These are phyloP conservation scores for Bruguiera hainesii DNA, from an alignment of 441 rosid genomes.

Conservation along the genomic window DNA sequence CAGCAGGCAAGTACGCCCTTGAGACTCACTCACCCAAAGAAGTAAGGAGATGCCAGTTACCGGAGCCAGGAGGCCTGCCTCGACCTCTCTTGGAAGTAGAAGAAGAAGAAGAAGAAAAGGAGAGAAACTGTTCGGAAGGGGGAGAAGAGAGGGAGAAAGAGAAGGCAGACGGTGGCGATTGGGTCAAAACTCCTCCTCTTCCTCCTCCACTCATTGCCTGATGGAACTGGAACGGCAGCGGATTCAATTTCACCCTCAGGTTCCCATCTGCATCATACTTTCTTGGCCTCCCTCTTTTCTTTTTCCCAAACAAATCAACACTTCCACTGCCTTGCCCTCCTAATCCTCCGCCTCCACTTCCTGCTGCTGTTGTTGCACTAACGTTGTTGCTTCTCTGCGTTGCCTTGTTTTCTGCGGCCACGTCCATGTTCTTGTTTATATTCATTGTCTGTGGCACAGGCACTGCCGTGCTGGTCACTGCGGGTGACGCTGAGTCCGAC, in stretches of 20 bases:
- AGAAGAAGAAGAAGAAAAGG: neutral
- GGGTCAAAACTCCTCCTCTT: neutral
- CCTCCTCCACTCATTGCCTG: neutral
- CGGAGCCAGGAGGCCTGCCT: constrained; percentile 41
- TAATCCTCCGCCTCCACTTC: neutral
- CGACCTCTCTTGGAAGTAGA: constrained; percentile 28
- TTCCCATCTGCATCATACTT: constrained; percentile 48
- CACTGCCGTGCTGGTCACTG: constrained; percentile 21
- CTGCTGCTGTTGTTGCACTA: constrained; percentile 3
- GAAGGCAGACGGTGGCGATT: constrained; percentile 31
- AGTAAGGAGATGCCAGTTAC: constrained; percentile 52
- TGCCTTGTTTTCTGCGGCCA: constrained; percentile 2
- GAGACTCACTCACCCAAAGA: constrained; percentile 41
- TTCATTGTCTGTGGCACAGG: constrained; percentile 7
- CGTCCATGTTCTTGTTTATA: constrained; percentile 21
- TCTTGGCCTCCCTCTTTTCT: constrained; percentile 56
- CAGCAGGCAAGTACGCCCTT: too few relatives aligned
- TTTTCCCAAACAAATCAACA: constrained; percentile 30
- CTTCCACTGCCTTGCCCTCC: constrained; percentile 16
- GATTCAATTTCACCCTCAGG: constrained; percentile 22
- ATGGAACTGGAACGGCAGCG: neutral
- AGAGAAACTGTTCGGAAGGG: constrained; percentile 14
- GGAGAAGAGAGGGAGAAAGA: constrained; percentile 36
- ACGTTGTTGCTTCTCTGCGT: neutral
- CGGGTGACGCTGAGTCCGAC: constrained; percentile 38